phyloP scores from a whole-genome alignment of 1,284 basidiomycete species.

The Rhodotorula sp. region DNA sequence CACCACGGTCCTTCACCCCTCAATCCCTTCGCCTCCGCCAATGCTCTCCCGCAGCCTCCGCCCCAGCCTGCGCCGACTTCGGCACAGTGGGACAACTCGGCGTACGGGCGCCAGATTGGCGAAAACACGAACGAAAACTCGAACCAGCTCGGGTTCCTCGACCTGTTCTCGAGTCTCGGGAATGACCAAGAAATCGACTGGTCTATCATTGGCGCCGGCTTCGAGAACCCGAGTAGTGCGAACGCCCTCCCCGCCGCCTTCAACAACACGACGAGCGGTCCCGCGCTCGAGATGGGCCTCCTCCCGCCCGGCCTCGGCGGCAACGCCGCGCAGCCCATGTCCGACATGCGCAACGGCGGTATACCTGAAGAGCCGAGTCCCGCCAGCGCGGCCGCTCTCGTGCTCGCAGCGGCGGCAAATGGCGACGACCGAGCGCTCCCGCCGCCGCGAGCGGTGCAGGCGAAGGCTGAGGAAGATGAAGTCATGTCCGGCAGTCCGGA shows the following conservation, averaged over 20 bases:
- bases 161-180: slow-evolving; percentile 22
- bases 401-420: slow-evolving; percentile 12
- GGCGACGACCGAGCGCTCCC: slow-evolving; percentile 5
- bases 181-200: slow-evolving; percentile 36
- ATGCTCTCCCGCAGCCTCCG: not conserved
- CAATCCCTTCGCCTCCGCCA: slow-evolving; percentile 23
- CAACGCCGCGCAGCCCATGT: slow-evolving; percentile 26
- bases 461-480: not conserved
- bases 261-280: slow-evolving; percentile 6
- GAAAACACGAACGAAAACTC: slow-evolving; percentile 7
- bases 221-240: slow-evolving; percentile 6
- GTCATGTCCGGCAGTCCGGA: slow-evolving; percentile 2
- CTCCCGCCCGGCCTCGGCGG: not conserved
- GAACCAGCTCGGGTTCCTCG: slow-evolving; percentile 29
- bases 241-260: slow-evolving; percentile 12
- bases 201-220: slow-evolving; percentile 32
- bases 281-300: not conserved
- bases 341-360: slow-evolving; percentile 25
- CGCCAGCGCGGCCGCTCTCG: slow-evolving; percentile 12
- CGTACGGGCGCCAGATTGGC: slow-evolving; percentile 26
- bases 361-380: slow-evolving; percentile 25
- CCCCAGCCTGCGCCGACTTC: slow-evolving; percentile 6
- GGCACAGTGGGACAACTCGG: slow-evolving; percentile 29
- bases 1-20: slow-evolving; percentile 25
- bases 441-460: not conserved